Evolutionary conservation across 805 yeast genomes (phyloP).

Genomic region (Schizosaccharomyces octosporus): DNA sequence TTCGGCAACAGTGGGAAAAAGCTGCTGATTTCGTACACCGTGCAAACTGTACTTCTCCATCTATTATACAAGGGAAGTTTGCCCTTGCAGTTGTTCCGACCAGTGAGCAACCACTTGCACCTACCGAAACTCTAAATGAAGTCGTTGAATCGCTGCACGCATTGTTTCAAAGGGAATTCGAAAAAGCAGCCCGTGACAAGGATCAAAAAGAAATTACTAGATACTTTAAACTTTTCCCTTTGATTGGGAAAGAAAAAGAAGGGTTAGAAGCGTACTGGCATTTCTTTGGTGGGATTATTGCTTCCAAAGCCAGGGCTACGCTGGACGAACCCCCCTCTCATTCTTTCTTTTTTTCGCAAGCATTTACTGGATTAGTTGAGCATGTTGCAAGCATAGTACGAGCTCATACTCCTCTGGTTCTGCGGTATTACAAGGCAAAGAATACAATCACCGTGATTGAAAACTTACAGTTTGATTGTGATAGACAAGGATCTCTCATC

Average conservation of each 20-base stretch:
- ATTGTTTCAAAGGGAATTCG: conserved; percentile 38
- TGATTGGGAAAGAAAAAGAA: conserved; percentile 41
- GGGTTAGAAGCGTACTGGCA: conserved; percentile 66
- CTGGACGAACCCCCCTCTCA: conserved; percentile 9
- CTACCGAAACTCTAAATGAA: conserved; percentile 27
- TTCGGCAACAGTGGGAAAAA: conserved; percentile 41
- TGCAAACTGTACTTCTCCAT: conserved; percentile 29
- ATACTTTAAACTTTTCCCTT: conserved; percentile 68
- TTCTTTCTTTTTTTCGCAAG: conserved; percentile 15
- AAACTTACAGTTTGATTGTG: conserved; percentile 65
- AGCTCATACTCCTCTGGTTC: conserved; percentile 65
- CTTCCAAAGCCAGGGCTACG: conserved; percentile 41
- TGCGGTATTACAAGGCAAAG: conserved; percentile 39
- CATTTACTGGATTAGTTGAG: conserved; percentile 34
- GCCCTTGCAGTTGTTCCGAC: conserved; percentile 70
- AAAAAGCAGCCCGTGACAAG: conserved; percentile 37
- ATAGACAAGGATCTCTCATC: conserved; percentile 74
- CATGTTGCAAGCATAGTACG: conserved; percentile 61
- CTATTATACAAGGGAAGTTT: conserved; percentile 34
- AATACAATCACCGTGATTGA: conserved; percentile 39
- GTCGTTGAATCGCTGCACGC: conserved; percentile 37
- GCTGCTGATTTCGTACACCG: conserved; percentile 39
- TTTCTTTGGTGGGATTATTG: conserved; percentile 65
- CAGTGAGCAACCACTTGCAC: conserved; percentile 59
- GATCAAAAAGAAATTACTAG: conserved; percentile 49